Percentiles rank a stretch among this genome's conserved stretches.
These are phyloP conservation scores for Chionographis japonica DNA, from an alignment of 106 monocot genomes.

Conservation along the genomic window DNA sequence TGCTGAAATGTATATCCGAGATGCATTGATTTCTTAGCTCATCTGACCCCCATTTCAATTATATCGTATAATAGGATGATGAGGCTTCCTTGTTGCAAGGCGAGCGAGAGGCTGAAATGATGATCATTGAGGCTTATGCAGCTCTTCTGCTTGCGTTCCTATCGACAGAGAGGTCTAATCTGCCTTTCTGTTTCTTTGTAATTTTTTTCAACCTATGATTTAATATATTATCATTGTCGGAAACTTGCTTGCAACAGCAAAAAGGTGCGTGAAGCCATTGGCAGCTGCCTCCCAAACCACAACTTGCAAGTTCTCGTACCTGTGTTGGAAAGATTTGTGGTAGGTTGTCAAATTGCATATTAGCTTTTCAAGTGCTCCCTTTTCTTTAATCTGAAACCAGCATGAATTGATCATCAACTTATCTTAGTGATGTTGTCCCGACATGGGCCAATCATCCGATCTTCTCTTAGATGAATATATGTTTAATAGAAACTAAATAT, in stretches of 20 bases:
- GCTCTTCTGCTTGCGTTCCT: slow-evolving; percentile 91
- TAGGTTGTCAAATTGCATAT: slow-evolving; percentile 30
- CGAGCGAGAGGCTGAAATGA: slow-evolving; percentile 93
- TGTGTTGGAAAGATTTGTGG: slow-evolving; percentile 95
- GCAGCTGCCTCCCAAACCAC: slow-evolving; percentile 67
- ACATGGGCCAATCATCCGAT: no score
- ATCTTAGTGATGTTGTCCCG: no score
- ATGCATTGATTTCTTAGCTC: neutral
- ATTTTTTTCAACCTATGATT: neutral
- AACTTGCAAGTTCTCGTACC: slow-evolving; percentile 85
- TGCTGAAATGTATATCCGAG: no score
- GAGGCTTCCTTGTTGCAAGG: slow-evolving; percentile 79
- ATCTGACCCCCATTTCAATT: slow-evolving; percentile 3
- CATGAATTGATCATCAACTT: no score
- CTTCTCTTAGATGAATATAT: no score
- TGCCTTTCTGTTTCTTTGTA: slow-evolving; percentile 6
- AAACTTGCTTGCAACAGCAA: slow-evolving; percentile 34
- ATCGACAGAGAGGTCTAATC: slow-evolving; percentile 79
- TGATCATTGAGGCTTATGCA: slow-evolving; percentile 95
- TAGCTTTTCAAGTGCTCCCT: no score
- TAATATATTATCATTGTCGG: neutral
- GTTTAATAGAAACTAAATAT: no score
- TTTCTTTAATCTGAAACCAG: neutral
- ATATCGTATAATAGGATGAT: slow-evolving; percentile 49
- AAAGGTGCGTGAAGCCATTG: slow-evolving; percentile 69